Conservation (phyloP, 176 grass and related monocot genomes). For the Puccinellia tenuiflora region DNA sequence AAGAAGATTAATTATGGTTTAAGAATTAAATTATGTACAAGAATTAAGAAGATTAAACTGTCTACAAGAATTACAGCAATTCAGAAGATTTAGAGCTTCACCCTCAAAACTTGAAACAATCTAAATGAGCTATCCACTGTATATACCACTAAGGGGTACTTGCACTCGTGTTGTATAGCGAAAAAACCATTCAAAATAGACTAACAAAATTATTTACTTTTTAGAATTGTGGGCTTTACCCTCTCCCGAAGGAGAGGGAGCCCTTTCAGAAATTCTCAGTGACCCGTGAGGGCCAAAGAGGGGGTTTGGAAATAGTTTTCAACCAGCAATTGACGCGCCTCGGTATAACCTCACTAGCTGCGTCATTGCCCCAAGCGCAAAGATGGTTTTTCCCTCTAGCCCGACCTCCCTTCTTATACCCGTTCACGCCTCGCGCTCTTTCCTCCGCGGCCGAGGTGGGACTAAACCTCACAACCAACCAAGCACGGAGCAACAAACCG, state of each 20-base stretch:
- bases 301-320: conserved; percentile 94
- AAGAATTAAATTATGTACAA: no score
- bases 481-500: background rate
- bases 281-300: conserved; percentile 41
- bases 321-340: conserved; percentile 96
- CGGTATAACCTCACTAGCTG: conserved; percentile 80
- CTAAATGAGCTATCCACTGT: no score
- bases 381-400: background rate
- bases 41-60: no score
- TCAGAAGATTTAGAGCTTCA: no score
- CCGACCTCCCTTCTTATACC: background rate
- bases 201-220: background rate
- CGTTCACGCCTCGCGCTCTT: background rate
- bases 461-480: background rate
- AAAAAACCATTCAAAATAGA: no score
- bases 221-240: conserved; percentile 22
- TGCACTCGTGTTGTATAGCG: no score
- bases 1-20: no score
- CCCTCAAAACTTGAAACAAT: no score
- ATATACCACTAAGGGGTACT: no score
- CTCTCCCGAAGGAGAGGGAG: background rate
- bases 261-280: conserved; percentile 48
- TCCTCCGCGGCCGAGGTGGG: background rate
- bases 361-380: conserved; percentile 95
- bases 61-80: no score